phyloP scores from a whole-genome alignment of 208 protist species.

The Acanthamoeba quina region DNA sequence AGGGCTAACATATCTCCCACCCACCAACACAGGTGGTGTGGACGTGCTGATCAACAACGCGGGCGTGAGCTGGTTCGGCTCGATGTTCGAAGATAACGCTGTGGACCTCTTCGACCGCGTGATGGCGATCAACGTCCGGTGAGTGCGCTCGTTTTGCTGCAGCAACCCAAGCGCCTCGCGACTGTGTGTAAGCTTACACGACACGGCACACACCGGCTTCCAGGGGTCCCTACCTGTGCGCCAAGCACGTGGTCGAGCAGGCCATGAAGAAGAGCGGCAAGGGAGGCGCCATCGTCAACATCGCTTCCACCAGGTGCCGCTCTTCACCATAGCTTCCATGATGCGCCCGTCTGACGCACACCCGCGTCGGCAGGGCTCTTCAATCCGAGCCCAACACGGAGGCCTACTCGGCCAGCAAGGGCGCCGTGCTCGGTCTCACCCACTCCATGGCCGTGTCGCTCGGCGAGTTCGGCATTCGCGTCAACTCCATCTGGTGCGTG shows the following conservation, averaged over 20 bases:
- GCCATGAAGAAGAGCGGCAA: slow-evolving; percentile 63
- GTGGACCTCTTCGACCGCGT: slow-evolving; percentile 37
- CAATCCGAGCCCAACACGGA: slow-evolving; percentile 63
- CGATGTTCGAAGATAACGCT: slow-evolving; percentile 19
- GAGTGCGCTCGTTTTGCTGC: background rate
- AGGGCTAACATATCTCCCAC: background rate
- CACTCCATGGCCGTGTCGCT: slow-evolving; percentile 52
- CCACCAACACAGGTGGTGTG: background rate
- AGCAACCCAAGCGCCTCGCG: too few relatives aligned
- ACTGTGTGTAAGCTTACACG: background rate
- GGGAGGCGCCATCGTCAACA: slow-evolving; percentile 66
- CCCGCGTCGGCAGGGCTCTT: background rate
- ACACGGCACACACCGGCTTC: background rate
- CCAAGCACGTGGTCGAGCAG: background rate
- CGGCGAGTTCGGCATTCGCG: slow-evolving; percentile 33
- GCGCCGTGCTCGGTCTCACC: slow-evolving; percentile 26
- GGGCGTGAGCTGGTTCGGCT: slow-evolving; percentile 51
- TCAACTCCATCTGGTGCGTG: slow-evolving; percentile 59
- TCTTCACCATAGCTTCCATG: background rate
- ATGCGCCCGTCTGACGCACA: background rate
- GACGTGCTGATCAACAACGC: slow-evolving; percentile 69
- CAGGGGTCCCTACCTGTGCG: slow-evolving; percentile 21
- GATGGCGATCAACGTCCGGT: slow-evolving; percentile 53
- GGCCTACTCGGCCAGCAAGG: slow-evolving; percentile 67
- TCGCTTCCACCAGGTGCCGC: slow-evolving; percentile 14